Evolutionary conservation across 208 protist genomes (phyloP).

Genomic region (Trypanosoma congolense): DNA sequence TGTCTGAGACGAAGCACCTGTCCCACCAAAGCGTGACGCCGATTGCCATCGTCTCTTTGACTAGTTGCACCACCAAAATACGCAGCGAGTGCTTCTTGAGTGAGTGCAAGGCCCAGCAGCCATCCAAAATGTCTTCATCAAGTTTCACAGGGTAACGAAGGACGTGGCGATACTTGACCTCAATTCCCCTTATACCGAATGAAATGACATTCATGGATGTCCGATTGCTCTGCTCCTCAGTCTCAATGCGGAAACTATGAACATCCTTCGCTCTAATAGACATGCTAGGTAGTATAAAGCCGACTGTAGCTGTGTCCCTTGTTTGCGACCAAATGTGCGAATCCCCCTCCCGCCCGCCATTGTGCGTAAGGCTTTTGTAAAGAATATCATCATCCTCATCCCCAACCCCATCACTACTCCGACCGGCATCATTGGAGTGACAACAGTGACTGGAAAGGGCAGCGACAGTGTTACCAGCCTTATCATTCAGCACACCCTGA

Average conservation of each 20-base stretch:
- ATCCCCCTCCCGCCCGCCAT: constrained; percentile 50
- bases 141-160: constrained; percentile 70
- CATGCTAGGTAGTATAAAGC: constrained; percentile 56
- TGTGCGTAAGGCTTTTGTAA: constrained; percentile 45
- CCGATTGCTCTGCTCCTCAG: constrained; percentile 16
- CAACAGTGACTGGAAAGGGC: not conserved
- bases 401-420: constrained; percentile 2
- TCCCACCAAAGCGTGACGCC: constrained; percentile 78
- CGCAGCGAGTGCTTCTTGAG: constrained; percentile 33
- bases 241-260: constrained; percentile 29
- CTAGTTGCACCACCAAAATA: constrained; percentile 59
- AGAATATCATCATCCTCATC: constrained; percentile 64
- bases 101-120: constrained; percentile 73
- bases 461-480: too few relatives aligned
- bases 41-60: constrained; percentile 54
- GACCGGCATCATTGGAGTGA: not conserved
- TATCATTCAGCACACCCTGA: not conserved
- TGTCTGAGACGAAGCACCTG: constrained; percentile 56
- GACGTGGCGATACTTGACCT: constrained; percentile 9
- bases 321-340: constrained; percentile 75
- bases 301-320: constrained; percentile 50
- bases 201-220: constrained; percentile 13
- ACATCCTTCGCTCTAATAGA: constrained; percentile 38
- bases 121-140: constrained; percentile 49
- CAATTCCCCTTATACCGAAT: constrained; percentile 9